Conservation (phyloP, 768 basidiomycete genomes). For the Kwoniella heveanensis region DNA sequence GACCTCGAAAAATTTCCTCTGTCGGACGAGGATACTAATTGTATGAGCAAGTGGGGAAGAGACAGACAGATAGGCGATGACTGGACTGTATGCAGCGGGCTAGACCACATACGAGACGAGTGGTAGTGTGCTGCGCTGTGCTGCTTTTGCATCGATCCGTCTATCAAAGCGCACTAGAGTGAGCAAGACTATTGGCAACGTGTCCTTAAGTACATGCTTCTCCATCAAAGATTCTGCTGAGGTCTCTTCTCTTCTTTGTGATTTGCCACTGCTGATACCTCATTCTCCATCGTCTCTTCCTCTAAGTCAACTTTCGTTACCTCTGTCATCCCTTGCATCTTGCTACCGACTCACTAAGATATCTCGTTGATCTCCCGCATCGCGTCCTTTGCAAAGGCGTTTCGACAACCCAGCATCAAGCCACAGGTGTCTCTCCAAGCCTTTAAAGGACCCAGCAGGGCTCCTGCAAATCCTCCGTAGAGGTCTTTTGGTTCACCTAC, state of each 20-base stretch:
- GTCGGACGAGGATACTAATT: neutral
- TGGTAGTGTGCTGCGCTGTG: neutral
- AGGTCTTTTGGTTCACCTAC: neutral
- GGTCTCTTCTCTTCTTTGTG: neutral
- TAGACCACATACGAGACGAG: neutral
- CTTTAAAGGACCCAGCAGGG: constrained; percentile 2
- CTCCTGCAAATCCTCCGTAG: neutral
- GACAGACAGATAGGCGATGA: no score
- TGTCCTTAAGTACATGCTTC: neutral
- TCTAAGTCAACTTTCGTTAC: no score
- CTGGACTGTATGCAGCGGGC: no score
- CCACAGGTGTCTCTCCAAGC: neutral
- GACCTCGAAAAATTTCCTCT: neutral
- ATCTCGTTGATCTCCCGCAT: no score
- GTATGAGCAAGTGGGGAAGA: no score
- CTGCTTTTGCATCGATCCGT: neutral
- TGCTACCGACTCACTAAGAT: no score
- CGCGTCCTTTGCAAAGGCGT: constrained; percentile 1
- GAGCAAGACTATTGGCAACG: neutral
- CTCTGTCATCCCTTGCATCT: no score
- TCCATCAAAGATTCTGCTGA: neutral
- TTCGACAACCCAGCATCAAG: neutral
- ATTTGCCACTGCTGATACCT: neutral
- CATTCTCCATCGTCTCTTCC: neutral
- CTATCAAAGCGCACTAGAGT: neutral